Base-by-base conservation (phyloP, 2,329 filamentous ascomycete genomes). In the Lachnum nothofagi region DNA sequence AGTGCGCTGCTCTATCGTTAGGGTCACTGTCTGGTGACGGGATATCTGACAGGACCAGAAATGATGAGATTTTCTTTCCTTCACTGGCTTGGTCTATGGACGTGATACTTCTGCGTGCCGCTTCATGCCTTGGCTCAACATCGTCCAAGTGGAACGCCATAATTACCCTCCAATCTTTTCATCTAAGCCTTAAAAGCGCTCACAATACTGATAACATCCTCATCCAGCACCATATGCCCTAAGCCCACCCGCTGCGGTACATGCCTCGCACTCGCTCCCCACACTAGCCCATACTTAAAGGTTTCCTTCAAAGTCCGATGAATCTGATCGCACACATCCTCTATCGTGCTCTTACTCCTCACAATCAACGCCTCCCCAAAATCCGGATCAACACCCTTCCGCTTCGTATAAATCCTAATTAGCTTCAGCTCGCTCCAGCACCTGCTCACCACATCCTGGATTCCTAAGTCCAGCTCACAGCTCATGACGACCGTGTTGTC, bases 231-330 rank as follows among this genome's bases (percentile, higher is more conserved):
- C 10, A 80, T 63, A 74, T 98, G 93, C 5, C 80, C 75, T 62
- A 98, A 69, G 1, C 93, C 94, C 31, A 96, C 91, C 54, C 93
- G 77, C 74, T 98, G 93, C 29, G 94, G 93, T 29, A 97, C 77
- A 74, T 98, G 94, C 63, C 89, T 83, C 29, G 93, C 93, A 69
- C 91, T 97, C 16, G 91, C 91, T 4, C 93, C 93, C 94, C 94
- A 98, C 0, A 98, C 93, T 58, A 97, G 72, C 3, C 93, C 94
- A 72, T 97, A 96, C 75, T 97, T 98, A 78, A 97, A 98, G 4
- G 90, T 95, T 55, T 98, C 94, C 79, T 97, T 98, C 58, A 98
- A 73, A 22, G 83, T 93, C 54, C 93, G 78, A 72, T 98, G 93
- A 59, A 98, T 87, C 61, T 88, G 83, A 69, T 98, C 93, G 69